Percentiles rank a stretch among this genome's conserved stretches.
phyloP scores from a whole-genome alignment of 768 basidiomycete species.

The Calocera cornea region DNA sequence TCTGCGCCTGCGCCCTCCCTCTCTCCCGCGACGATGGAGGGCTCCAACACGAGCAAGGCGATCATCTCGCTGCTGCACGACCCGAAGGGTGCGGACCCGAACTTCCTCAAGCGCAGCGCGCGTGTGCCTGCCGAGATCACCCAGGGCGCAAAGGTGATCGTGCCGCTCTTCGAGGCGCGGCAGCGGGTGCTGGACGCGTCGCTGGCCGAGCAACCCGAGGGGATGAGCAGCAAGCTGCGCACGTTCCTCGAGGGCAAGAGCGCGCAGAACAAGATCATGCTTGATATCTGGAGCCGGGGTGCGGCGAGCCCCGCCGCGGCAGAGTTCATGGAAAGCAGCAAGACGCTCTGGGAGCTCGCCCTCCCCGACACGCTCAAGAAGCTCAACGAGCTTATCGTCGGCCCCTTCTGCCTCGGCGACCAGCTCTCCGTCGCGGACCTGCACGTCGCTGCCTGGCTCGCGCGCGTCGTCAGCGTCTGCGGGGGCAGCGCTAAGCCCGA shows the following conservation, averaged over 20 bases:
- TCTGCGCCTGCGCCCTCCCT: slow-evolving; percentile 60
- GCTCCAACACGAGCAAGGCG: slow-evolving; percentile 32
- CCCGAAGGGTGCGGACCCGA: slow-evolving; percentile 43
- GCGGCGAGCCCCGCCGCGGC: slow-evolving; percentile 18
- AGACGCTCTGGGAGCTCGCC: slow-evolving; percentile 22
- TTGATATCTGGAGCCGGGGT: slow-evolving; percentile 20
- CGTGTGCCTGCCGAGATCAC: slow-evolving; percentile 40
- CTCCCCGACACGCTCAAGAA: slow-evolving; percentile 22
- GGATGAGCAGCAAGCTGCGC: slow-evolving; percentile 18
- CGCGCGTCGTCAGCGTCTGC: slow-evolving; percentile 42
- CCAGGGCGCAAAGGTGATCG: slow-evolving; percentile 31
- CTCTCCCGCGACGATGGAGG: slow-evolving; percentile 69
- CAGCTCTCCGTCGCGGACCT: slow-evolving; percentile 71
- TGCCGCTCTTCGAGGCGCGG: slow-evolving; percentile 35
- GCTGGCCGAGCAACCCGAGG: slow-evolving; percentile 32
- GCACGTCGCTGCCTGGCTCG: slow-evolving; percentile 65
- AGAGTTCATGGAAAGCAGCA: slow-evolving; percentile 23
- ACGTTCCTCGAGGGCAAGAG: slow-evolving; percentile 23
- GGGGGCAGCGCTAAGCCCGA: slow-evolving; percentile 33
- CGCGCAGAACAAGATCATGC: slow-evolving; percentile 21
- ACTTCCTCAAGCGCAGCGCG: slow-evolving; percentile 46
- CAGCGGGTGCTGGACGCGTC: slow-evolving; percentile 37
- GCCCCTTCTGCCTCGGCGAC: slow-evolving; percentile 41
- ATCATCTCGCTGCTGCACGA: slow-evolving; percentile 49
- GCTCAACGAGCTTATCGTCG: slow-evolving; percentile 21